Evolutionary conservation across 495 filamentous ascomycete genomes (phyloP), one percentile per base, ranked within the genome.

Genomic region (Polyplosphaeria fusca): DNA sequence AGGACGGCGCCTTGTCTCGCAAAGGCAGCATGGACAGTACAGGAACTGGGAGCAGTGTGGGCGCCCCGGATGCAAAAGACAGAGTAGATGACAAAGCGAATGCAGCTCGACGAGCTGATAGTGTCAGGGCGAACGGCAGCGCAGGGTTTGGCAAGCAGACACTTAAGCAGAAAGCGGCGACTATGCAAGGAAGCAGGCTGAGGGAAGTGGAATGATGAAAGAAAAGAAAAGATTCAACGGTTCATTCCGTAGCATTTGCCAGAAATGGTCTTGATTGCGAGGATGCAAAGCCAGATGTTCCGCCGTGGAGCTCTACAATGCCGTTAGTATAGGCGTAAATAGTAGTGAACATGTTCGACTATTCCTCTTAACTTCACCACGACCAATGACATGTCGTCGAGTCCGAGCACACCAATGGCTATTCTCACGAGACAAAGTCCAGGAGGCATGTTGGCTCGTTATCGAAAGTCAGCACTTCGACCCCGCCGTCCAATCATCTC

Each of bases 1-100:
- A 56, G 14, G 55, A 56, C 13, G 47, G 52, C 2, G 30, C 30
- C 9, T 20, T 56, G 38, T 60, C 56, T n/a, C 37, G 62, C 23
- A 52, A 52, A 41, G 62, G 62, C 1, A 65, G 62, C 27, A 46
- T 52, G 28, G 62, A 65, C 38, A 65, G 62, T 32, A 45, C 27
- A 12, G 62, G 46, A 27, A 52, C 57, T 2, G 52, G 40, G 18
- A 60, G 56, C 16, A 65, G 62, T 45, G 48, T 41, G 23, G 48
- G 46, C 16, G 51, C 20, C 20, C 32, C 38, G 7, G 53, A 55
- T 7, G 5, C 23, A 37, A 48, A 26, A 27, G 37, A 47, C 26
- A 50, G 19, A 5, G 7, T 41, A 23, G 52, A 53, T 14, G 52
- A 38, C 3, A 23, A 23, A 4, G 20, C 41, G 3, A 63, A 44